These are phyloP conservation scores for Saraca asoca DNA, from an alignment of 331 rosid species.

Conservation along the genomic window DNA sequence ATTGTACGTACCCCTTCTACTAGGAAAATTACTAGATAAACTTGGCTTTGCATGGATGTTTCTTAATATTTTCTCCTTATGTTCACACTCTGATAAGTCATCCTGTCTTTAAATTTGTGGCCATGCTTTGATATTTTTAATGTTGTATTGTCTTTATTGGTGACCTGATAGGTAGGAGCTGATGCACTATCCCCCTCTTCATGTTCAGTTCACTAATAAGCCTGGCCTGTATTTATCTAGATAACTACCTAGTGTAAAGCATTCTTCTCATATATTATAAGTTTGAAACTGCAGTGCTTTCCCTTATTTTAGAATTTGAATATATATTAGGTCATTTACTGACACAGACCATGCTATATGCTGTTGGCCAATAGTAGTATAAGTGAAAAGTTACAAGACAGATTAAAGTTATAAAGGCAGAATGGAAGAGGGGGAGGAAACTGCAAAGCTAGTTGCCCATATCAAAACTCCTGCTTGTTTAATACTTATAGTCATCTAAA, in stretches of 20 bases:
- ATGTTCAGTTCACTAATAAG: constrained; percentile 15
- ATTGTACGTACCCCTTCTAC: constrained; percentile 50
- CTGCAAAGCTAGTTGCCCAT: constrained; percentile 14
- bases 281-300: constrained; percentile 10
- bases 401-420: not conserved
- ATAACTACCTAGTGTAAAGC: constrained; percentile 12
- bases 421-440: not conserved
- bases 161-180: constrained; percentile 13
- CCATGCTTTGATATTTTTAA: not conserved
- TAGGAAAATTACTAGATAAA: constrained; percentile 10
- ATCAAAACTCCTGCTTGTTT: constrained; percentile 11
- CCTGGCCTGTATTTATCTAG: constrained; percentile 4
- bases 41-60: constrained; percentile 4
- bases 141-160: constrained; percentile 9
- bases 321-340: too few relatives aligned
- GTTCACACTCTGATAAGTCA: not conserved
- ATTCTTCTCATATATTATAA: not conserved
- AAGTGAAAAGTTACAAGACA: constrained; percentile 11
- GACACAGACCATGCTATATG: too few relatives aligned
- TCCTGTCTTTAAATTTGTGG: constrained; percentile 4
- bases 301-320: too few relatives aligned
- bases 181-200: not conserved
- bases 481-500: not conserved
- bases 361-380: not conserved
- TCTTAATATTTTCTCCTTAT: not conserved